Base-by-base conservation (phyloP, 1,284 basidiomycete species). In the Apiotrichum siamense region DNA sequence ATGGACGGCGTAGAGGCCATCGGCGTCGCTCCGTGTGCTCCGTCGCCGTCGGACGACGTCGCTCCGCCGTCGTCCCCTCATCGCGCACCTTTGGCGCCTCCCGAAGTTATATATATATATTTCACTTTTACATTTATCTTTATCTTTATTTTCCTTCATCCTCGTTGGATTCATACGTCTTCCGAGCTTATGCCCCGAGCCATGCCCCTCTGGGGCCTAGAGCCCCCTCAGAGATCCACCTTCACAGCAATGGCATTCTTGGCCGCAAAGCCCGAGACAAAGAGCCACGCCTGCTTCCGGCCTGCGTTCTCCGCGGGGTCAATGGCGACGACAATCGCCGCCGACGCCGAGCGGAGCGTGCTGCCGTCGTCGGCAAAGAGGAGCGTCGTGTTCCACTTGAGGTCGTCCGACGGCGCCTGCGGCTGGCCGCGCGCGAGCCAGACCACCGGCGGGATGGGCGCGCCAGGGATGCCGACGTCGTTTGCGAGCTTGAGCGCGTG, bases 231-330 rank as follows among this genome's bases (percentile, higher is more conserved):
- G 35, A 67, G 47, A 24, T 62, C 60, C 7, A 67, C 55, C 48
- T 51, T 57, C 24, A 50, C 45, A 1, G 58, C 58, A 15, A 57
- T 38, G 18, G 58, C 54, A 4, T 40, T 49, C 26, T 37, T 44
- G n/a, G 60, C 50, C 36, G 53, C 48, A 18, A 60, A 59, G 15
- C 65, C 65, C 0, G 61, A 60, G 1, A 48, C 52, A 24, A 60
- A 61, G 24, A 65, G 46, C 65, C 63, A 65, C 4, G 40, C 63
- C 51, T 61, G 55, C 53, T 55, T 56, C 45, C 57, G 57, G 23
- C 53, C 60, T n/a, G n/a, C 51, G n/a, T 44, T 54, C 13, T 29
- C 49, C 25, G 25, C 42, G 15, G 58, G 57, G 33, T 54, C 50
- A 18, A 63, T 61, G 9, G 61, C 55, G 29, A 59, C 20, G 18